phyloP scores from a whole-genome alignment of 2,329 filamentous ascomycete species.

The Hymenoscyphus albidus region DNA sequence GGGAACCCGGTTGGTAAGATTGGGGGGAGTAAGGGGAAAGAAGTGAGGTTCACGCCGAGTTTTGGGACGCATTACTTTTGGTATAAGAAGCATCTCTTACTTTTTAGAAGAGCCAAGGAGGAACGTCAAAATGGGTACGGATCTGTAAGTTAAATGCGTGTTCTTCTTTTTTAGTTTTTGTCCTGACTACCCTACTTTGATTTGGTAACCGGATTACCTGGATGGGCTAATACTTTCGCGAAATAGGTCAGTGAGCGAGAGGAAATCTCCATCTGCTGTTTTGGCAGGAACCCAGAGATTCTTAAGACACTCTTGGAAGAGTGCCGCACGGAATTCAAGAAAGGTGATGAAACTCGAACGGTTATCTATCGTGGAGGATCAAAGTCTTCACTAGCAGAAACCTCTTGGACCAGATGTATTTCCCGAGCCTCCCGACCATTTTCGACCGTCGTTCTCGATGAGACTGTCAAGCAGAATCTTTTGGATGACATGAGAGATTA shows the following conservation, averaged over 20 bases:
- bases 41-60: slow-evolving; percentile 59
- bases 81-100: slow-evolving; percentile 55
- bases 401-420: slow-evolving; percentile 58
- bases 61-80: slow-evolving; percentile 67
- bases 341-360: slow-evolving; percentile 59
- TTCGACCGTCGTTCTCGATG: slow-evolving; percentile 62
- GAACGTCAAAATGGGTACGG: slow-evolving; percentile 39
- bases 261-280: slow-evolving; percentile 57
- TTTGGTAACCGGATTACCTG: slow-evolving; percentile 28
- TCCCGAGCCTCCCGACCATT: slow-evolving; percentile 57
- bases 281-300: slow-evolving; percentile 56
- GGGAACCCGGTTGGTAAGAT: slow-evolving; percentile 23
- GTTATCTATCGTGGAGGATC: slow-evolving; percentile 59
- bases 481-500: slow-evolving; percentile 61
- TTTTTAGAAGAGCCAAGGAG: slow-evolving; percentile 52
- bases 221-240: neutral
- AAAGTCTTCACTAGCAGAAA: slow-evolving; percentile 41
- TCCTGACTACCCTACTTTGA: neutral
- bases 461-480: slow-evolving; percentile 55
- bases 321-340: slow-evolving; percentile 51
- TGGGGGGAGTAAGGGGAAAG: slow-evolving; percentile 39
- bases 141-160: neutral
- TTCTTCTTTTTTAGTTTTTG: neutral
- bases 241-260: slow-evolving; percentile 47
- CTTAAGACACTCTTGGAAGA: slow-evolving; percentile 61